Base-by-base conservation (phyloP, 169 alveolate genomes). In the Babesia sp. region DNA sequence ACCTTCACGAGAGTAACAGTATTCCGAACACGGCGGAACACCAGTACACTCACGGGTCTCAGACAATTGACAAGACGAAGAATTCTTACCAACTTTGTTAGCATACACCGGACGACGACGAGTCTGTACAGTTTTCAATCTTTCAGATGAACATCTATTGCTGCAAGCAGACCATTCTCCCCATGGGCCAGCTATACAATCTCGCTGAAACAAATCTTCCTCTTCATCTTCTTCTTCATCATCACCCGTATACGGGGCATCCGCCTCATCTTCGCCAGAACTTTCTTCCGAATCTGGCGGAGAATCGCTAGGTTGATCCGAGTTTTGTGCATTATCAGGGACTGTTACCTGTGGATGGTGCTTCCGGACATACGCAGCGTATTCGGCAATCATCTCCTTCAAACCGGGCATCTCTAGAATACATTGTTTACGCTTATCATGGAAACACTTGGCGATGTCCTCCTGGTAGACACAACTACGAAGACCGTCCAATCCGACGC, bases 161-260 rank as follows among this genome's bases (percentile, higher is more conserved):
- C 85, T 81, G 37, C 89, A 81, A 11, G 54, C 58, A 12, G 75
- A 48, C 89, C 89, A 81, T n/a, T 60, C 74, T 4, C 75, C 78
- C 89, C 89, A 81, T 7, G 68, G 77, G 26, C 82, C 78, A 14
- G 60, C 57, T 7, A 77, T 69, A 34, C 69, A 76, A 66, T 76
- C 66, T 16, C 73, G 71, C 24, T 41, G 44, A 18, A 58, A 7
- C 11, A 58, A n/a, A 31, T 48, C 45, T 18, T 48, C 20, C 20
- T 48, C 20, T 48, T 12, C 1, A 39, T 53, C 80, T 22, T 29
- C 8, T 7, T 61, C 67, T 5, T 12, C 22, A 7, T 61, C 71
- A 20, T 37, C 71, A 5, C 11, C 71, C 24, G 33, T 61, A 11
- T 12, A 51, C 5, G 41, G 36, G 37, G 22, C 24, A 39, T 39